Evolutionary conservation across 2,329 filamentous ascomycete genomes (phyloP).

Genomic region (Hypoxylon sp.): DNA sequence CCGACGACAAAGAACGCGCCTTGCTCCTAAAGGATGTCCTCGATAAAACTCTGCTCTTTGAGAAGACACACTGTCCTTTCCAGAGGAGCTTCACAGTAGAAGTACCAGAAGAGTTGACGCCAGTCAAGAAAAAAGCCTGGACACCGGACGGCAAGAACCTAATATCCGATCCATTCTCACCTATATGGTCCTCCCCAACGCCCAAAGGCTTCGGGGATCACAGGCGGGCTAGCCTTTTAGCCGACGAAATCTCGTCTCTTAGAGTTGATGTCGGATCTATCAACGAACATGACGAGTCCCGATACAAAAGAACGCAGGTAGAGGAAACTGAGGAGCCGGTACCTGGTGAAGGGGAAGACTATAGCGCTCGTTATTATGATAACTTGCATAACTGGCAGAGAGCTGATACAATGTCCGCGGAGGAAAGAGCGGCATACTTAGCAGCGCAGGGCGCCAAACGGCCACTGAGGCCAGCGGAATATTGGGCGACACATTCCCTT

Average conservation of each 20-base stretch:
- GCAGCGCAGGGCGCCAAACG: background rate
- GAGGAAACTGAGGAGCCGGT: constrained; percentile 11
- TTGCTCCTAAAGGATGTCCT: constrained; percentile 77
- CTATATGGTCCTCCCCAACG: constrained; percentile 38
- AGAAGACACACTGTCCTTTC: constrained; percentile 90
- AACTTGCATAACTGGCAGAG: constrained; percentile 11
- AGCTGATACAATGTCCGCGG: constrained; percentile 6
- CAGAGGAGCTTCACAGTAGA: constrained; percentile 80
- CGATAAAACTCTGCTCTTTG: constrained; percentile 81
- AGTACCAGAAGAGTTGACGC: constrained; percentile 75
- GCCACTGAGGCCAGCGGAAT: background rate
- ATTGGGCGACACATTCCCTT: background rate
- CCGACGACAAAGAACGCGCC: constrained; percentile 74
- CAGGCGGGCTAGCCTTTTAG: constrained; percentile 36
- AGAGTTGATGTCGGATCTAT: constrained; percentile 12
- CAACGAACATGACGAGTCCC: constrained; percentile 9
- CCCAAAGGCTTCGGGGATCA: constrained; percentile 44
- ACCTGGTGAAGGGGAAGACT: constrained; percentile 4
- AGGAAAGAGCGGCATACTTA: background rate
- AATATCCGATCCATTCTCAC: constrained; percentile 56
- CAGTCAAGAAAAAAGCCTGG: constrained; percentile 77
- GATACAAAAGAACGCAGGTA: background rate
- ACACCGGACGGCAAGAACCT: constrained; percentile 65
- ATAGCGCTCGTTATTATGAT: constrained; percentile 12
- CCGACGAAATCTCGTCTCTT: constrained; percentile 20